Evolutionary conservation across 2,329 filamentous ascomycete genomes (phyloP), one percentile per base, ranked within the genome.

Genomic region (Nothopassalora personata): DNA sequence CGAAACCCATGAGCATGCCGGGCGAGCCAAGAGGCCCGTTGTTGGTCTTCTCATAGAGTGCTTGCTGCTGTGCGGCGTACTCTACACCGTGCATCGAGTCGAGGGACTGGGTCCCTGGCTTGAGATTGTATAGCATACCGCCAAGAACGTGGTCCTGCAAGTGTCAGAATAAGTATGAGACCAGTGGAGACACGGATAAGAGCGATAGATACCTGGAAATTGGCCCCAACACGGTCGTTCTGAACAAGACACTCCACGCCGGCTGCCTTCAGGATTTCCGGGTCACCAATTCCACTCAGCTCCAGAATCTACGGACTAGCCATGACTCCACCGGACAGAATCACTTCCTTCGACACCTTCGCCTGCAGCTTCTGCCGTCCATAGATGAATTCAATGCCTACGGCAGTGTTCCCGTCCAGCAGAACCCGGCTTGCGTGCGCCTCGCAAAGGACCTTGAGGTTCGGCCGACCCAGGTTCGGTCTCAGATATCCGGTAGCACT

Each of bases 271-370:
- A 87, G 76, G 5, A 84, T 65, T 1, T 73, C 65, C 1, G 73
- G 71, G 51, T 77, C 74, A 75, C 82, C 82, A n/a, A 85, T 75
- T 0, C 82, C 82, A 0, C 81, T 84, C 11, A 74, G 73, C 60
- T 83, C 77, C 1, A 85, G 75, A 13, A 84, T 76, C 1, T 79
- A 72, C 1, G 82, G 82, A 8, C 78, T 80, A 59, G 78, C 76
- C 54, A 83, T 74, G 2, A 81, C 71, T 0, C 82, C 82, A 0
- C 77, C 77, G 0, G 79, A 80, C 18, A 77, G 18, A 31, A 64
- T 64, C 13, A 64, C 55, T 48, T 66, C 64, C 47, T 52, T n/a
- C 83, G 84, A 64, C 1, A 71, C 74, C 19, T 63, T 68, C 28
- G 75, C 68, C 4, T 67, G 60, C 10, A 73, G 67, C 8, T 71